Evolutionary conservation across 1,284 basidiomycete genomes (phyloP), one percentile per base, ranked within the genome.

Genomic region (Singerocomus rubriflavus): DNA sequence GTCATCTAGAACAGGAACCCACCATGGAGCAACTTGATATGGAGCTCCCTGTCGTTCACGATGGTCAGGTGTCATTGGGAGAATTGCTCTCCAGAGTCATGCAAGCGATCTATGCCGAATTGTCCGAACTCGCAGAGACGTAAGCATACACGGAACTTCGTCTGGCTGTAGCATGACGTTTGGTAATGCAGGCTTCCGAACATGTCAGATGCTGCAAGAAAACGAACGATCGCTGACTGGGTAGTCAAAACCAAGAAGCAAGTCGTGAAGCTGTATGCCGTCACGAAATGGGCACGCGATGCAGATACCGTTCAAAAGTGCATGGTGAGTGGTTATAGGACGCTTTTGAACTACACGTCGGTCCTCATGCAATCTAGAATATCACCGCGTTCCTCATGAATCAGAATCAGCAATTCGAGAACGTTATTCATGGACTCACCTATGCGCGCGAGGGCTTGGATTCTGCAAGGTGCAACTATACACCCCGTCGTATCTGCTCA

Each of bases 201-300:
- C 57, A 84, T 89, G 77, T 85, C 89, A 12, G 91, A 93, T 63
- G 73, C 74, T n/a, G 85, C 84, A 33, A 80, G 90, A 44, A 93
- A 94, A 62, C 81, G 87, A 31, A 85, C 80, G 25, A 75, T 96
- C 36, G 90, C 91, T 10, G 88, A 93, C 58, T 94, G 90, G 78
- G 91, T 93, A 1, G 84, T 93, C 29, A 85, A 86, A 64, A 89
- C 83, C 11, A 90, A 95, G 70, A 89, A 91, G 61, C 91, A 95
- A 60, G 82, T 93, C 40, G 85, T 93, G 44, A 96, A 95, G 70
- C 71, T 96, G 14, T 91, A 93, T 58, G 91, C 91, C 6, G 80
- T 91, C 35, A 79, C 81, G 16, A 88, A 90, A 61, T 94, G 91
- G 91, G 79, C 87, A 25, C 76, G 86, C 55, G 89, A 92, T 68